These are phyloP conservation scores for Berkeleyomyces basicola DNA, from an alignment of 2,329 filamentous ascomycete species.

Conservation along the genomic window DNA sequence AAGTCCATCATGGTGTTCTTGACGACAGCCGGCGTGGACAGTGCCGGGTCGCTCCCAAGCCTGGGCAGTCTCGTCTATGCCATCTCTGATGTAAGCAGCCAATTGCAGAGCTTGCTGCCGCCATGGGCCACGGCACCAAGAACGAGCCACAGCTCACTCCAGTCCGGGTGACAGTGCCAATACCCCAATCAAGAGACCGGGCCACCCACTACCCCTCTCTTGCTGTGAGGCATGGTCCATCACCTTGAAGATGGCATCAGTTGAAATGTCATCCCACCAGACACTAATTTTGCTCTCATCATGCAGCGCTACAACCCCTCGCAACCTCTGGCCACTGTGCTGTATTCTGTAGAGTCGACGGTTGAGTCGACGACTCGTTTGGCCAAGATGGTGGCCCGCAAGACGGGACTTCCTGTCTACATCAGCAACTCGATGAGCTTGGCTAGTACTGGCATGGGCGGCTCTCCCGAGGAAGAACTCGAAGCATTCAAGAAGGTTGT, in stretches of 20 bases:
- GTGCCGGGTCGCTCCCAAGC: conserved; percentile 31
- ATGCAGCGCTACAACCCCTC: conserved; percentile 33
- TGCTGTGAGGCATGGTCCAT: background rate
- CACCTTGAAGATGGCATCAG: background rate
- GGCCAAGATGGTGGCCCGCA: conserved; percentile 66
- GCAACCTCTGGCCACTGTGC: conserved; percentile 57
- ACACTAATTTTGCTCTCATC: background rate
- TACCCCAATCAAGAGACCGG: too few species aligned
- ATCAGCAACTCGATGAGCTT: conserved; percentile 79
- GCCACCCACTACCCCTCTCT: background rate
- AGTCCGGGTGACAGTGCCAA: too few species aligned
- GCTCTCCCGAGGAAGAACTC: conserved; percentile 85
- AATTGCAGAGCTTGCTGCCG: background rate
- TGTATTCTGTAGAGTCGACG: conserved; percentile 60
- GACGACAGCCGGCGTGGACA: conserved; percentile 39
- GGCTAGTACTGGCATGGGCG: conserved; percentile 53
- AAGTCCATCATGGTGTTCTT: conserved; percentile 45
- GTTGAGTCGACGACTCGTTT: conserved; percentile 76
- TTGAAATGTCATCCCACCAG: background rate
- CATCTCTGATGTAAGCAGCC: conserved; percentile 58
- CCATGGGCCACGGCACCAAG: background rate
- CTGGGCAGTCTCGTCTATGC: conserved; percentile 91
- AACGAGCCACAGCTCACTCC: too few species aligned
- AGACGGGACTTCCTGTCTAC: conserved; percentile 61
- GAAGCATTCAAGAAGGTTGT: conserved; percentile 65